Evolutionary conservation across 2,329 filamentous ascomycete species (phyloP).

Genomic region (Fusarium globosum): DNA sequence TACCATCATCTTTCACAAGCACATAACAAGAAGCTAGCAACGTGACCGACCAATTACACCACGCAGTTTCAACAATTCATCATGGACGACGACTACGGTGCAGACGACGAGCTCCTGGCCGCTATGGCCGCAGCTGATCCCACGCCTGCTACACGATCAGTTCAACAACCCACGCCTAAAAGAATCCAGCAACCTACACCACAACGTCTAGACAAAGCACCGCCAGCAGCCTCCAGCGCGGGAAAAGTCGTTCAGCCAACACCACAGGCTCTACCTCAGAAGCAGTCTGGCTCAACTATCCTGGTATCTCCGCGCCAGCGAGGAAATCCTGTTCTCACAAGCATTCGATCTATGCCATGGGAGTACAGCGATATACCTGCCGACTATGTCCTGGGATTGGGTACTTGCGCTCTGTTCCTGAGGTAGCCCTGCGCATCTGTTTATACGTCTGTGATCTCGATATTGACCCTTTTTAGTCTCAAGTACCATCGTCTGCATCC

Average conservation of each 20-base stretch:
- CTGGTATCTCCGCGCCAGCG: constrained; percentile 93
- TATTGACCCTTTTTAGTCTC: constrained; percentile 61
- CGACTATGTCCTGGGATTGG: constrained; percentile 88
- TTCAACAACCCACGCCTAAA: constrained; percentile 57
- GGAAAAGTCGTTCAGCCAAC: constrained; percentile 84
- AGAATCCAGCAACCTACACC: constrained; percentile 61
- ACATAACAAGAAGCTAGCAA: background rate
- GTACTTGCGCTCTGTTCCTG: constrained; percentile 91
- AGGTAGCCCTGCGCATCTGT: constrained; percentile 54
- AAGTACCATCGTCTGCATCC: constrained; percentile 98
- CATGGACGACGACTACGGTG: constrained; percentile 68
- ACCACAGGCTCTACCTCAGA: constrained; percentile 81
- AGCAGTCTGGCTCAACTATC: constrained; percentile 77
- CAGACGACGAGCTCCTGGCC: constrained; percentile 66
- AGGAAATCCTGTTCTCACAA: constrained; percentile 90
- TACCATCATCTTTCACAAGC: background rate
- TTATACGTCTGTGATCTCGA: too few species aligned
- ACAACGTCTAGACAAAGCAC: constrained; percentile 65
- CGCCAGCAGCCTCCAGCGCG: constrained; percentile 53
- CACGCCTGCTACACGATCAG: constrained; percentile 38
- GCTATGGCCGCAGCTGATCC: constrained; percentile 64
- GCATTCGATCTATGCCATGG: constrained; percentile 86
- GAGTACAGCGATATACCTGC: constrained; percentile 97
- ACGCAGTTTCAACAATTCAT: background rate
- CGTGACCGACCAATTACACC: background rate